These are phyloP conservation scores for Pseudonectria foliicola DNA, from an alignment of 2,329 filamentous ascomycete genomes.

Conservation along the genomic window DNA sequence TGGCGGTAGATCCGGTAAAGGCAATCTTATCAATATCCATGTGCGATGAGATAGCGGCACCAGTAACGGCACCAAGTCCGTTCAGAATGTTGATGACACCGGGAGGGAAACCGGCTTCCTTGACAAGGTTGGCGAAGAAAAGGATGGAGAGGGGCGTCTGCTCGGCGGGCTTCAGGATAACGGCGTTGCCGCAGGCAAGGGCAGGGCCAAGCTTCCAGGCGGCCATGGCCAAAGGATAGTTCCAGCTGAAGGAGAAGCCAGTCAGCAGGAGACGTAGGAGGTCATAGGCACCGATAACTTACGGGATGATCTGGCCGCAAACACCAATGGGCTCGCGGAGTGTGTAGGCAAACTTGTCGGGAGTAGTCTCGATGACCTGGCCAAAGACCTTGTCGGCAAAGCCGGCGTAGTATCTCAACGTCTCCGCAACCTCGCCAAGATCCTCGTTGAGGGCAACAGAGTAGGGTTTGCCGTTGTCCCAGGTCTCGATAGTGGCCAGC, in stretches of 20 bases:
- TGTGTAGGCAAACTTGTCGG: slow-evolving; percentile 67
- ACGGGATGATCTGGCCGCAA: slow-evolving; percentile 64
- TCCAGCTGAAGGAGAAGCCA: slow-evolving; percentile 42
- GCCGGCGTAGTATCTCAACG: slow-evolving; percentile 68
- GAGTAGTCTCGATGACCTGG: slow-evolving; percentile 63
- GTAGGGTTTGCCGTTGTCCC: slow-evolving; percentile 72
- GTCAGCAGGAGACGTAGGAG: slow-evolving; percentile 3
- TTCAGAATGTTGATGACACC: slow-evolving; percentile 73
- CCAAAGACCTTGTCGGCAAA: slow-evolving; percentile 75
- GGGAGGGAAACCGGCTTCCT: slow-evolving; percentile 68
- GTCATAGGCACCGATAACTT: slow-evolving; percentile 2
- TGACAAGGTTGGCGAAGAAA: slow-evolving; percentile 59
- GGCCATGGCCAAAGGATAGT: slow-evolving; percentile 47
- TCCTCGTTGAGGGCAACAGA: slow-evolving; percentile 59
- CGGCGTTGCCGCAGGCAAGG: slow-evolving; percentile 55
- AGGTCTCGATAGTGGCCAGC: slow-evolving; percentile 57
- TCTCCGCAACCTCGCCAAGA: slow-evolving; percentile 37
- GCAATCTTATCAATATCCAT: slow-evolving; percentile 67
- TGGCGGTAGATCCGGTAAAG: slow-evolving; percentile 69
- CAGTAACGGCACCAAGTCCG: slow-evolving; percentile 61
- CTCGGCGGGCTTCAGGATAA: slow-evolving; percentile 60
- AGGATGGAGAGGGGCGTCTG: slow-evolving; percentile 60
- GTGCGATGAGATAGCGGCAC: slow-evolving; percentile 61
- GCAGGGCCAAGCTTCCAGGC: slow-evolving; percentile 71
- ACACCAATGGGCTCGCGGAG: slow-evolving; percentile 72